These are phyloP conservation scores for Escovopsis weberi DNA, from an alignment of 2,329 filamentous ascomycete genomes.

Conservation along the genomic window DNA sequence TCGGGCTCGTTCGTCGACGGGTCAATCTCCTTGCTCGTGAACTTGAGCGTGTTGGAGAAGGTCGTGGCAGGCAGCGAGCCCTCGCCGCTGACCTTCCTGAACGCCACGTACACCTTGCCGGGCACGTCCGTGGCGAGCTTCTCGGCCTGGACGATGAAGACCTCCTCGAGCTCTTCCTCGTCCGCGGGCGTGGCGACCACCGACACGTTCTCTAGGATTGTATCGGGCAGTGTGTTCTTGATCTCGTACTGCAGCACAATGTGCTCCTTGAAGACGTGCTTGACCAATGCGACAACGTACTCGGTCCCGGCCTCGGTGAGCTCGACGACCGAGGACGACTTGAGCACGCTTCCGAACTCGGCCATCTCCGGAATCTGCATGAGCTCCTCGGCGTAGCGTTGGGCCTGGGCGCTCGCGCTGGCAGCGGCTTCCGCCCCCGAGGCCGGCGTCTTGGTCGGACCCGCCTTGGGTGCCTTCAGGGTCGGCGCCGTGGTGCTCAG, in stretches of 20 bases:
- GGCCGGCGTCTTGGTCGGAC: conserved; percentile 55
- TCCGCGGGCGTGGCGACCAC: conserved; percentile 67
- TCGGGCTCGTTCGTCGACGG: conserved; percentile 87
- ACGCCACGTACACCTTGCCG: conserved; percentile 88
- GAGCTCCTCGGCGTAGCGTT: conserved; percentile 80
- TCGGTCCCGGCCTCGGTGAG: conserved; percentile 95
- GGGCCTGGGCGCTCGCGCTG: conserved; percentile 62
- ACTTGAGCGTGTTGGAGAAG: conserved; percentile 89
- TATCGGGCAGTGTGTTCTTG: conserved; percentile 90
- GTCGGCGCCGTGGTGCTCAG: conserved; percentile 84
- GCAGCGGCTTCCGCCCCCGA: conserved; percentile 61
- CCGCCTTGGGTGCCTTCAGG: conserved; percentile 79
- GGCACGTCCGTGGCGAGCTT: conserved; percentile 73
- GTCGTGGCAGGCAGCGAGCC: conserved; percentile 61
- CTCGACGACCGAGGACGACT: conserved; percentile 74
- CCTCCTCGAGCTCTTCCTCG: conserved; percentile 73
- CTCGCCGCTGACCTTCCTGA: conserved; percentile 69
- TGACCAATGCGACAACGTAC: conserved; percentile 85
- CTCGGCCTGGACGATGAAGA: conserved; percentile 84
- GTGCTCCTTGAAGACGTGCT: conserved; percentile 97
- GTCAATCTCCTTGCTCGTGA: conserved; percentile 96
- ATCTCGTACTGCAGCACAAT: conserved; percentile 93
- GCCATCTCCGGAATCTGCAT: conserved; percentile 82
- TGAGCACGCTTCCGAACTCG: conserved; percentile 79
- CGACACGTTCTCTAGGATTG: conserved; percentile 78